Evolutionary conservation across 495 filamentous ascomycete species (phyloP), one percentile per base, ranked within the genome.

Genomic region (Talaromyces nanjingensis): DNA sequence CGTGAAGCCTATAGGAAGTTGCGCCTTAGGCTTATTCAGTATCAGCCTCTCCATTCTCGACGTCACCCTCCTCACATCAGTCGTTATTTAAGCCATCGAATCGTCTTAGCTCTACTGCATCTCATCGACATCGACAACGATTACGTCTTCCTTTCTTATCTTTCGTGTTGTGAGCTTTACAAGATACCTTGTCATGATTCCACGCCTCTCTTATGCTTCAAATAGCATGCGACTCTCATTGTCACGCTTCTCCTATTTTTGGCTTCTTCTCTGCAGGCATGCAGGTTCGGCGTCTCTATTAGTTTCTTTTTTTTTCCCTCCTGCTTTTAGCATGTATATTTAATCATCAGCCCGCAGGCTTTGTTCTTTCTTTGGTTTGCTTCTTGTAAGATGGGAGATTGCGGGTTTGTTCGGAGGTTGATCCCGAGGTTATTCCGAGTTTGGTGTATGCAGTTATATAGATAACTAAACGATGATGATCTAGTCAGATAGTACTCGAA

Each of bases 351-450:
- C 31, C 55, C 16, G 25, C 55, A 58, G 16, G 31, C 55, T 58
- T 58, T 56, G 53, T 22, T n/a, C 33, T 56, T 56, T 29, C 53
- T 24, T 56, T 24, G 53, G 53, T 58, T 57, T n/a, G 22, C 55
- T 29, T 29, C 22, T 5, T 79, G 74, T 49, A 49, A 8, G n/a
- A 49, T 49, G 45, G 18, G 16, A 27, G 45, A n/a, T 42, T 42
- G 33, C 33, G 33, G 42, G 14, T 31, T 45, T 18, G 45, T 20
- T 49, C 45, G 8, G 45, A 49, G 37, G 4, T 42, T 12, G 37
- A 49, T 49, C 45, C 45, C 16, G n/a, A 49, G n/a, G n/a, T 49
- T 49, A 20, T 49, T 20, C 29, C n/a, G n/a, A 49, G 11, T 42
- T 14, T 42, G 45, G 18, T 20, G 18, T 18, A 45, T 20, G n/a